Conservation (phyloP, 2,329 filamentous ascomycete genomes). For the Botrytis paeoniae region DNA sequence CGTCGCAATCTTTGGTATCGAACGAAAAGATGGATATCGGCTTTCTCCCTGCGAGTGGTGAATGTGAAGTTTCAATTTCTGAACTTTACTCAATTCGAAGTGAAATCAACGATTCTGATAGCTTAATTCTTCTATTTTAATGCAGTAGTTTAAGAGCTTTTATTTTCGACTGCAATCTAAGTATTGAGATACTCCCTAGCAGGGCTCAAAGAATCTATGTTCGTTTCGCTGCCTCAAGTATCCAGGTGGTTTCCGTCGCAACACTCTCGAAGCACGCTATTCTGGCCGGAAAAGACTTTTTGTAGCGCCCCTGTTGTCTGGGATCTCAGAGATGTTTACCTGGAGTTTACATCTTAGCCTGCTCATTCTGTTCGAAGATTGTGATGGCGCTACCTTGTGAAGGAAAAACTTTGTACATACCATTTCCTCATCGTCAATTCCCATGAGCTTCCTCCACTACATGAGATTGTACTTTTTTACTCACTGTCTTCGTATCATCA, state of each 20-base stretch:
- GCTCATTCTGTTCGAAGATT: background rate
- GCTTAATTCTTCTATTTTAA: background rate
- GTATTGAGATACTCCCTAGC: background rate
- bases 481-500: background rate
- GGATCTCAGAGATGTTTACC: too few relatives aligned
- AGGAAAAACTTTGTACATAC: background rate
- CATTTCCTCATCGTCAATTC: background rate
- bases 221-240: background rate
- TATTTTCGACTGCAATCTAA: background rate
- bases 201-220: background rate
- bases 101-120: background rate
- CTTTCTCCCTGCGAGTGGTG: background rate
- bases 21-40: background rate
- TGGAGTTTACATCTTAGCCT: background rate
- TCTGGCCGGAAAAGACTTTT: background rate
- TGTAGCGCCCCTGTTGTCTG: background rate
- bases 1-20: background rate
- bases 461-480: background rate
- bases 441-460: background rate
- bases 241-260: background rate
- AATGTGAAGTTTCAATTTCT: background rate
- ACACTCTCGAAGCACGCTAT: background rate
- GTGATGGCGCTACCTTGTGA: background rate
- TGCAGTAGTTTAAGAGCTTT: background rate
- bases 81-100: background rate